Evolutionary conservation across 2,329 filamentous ascomycete species (phyloP).

Genomic region (Epichloe sylvatica): DNA sequence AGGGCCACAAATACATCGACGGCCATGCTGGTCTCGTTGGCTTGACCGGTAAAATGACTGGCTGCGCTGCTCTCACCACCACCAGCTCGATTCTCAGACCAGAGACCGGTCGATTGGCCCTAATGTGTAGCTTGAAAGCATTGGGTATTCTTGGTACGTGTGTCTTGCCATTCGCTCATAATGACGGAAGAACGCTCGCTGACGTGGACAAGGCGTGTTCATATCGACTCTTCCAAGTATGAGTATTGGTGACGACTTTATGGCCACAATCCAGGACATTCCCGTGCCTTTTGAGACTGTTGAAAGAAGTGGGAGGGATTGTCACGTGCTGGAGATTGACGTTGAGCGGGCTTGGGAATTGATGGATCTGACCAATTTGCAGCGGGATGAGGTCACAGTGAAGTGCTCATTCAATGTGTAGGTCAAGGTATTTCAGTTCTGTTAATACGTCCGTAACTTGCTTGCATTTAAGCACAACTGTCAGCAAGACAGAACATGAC

Average conservation of each 20-base stretch:
- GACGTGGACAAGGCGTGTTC: conserved; percentile 45
- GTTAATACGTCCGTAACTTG: no score
- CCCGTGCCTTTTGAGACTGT: conserved; percentile 57
- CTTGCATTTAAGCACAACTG: no score
- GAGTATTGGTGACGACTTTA: conserved; percentile 49
- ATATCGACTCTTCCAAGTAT: conserved; percentile 53
- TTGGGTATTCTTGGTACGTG: conserved; percentile 57
- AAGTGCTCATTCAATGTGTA: conserved; percentile 41
- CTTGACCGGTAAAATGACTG: conserved; percentile 78
- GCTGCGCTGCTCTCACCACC: conserved; percentile 60
- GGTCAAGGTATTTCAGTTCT: not conserved
- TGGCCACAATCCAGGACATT: conserved; percentile 60
- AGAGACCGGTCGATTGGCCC: conserved; percentile 43
- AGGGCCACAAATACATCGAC: conserved; percentile 18
- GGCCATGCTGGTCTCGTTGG: conserved; percentile 58
- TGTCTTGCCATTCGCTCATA: not conserved
- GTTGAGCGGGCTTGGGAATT: conserved; percentile 63
- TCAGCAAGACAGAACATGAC: no score
- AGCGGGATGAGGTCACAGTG: conserved; percentile 67
- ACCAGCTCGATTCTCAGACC: conserved; percentile 42
- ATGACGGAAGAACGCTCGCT: not conserved
- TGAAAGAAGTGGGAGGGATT: conserved; percentile 34
- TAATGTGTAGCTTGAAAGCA: conserved; percentile 64
- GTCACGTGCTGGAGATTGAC: conserved; percentile 62
- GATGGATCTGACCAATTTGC: conserved; percentile 53